Evolutionary conservation across 1,284 basidiomycete species (phyloP).

Genomic region (Tranzscheliella williamsii): DNA sequence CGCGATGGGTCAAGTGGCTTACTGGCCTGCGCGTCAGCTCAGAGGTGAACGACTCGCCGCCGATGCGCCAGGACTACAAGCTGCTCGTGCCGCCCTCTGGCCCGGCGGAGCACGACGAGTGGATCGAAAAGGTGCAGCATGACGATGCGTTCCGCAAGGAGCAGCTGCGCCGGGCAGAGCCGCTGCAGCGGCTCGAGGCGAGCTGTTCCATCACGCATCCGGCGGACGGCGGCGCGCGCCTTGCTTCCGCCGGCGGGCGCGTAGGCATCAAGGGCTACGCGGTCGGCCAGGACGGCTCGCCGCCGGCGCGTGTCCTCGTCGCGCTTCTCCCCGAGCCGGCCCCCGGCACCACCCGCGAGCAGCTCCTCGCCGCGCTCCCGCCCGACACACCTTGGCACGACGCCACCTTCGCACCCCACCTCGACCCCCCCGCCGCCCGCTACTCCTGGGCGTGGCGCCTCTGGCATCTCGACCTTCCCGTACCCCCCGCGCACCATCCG

Average conservation of each 20-base stretch:
- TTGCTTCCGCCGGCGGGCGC: neutral
- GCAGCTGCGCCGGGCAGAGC: slow-evolving; percentile 4
- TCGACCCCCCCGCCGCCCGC: neutral
- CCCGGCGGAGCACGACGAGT: slow-evolving; percentile 73
- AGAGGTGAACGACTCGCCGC: slow-evolving; percentile 13
- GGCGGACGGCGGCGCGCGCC: neutral
- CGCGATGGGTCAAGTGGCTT: slow-evolving; percentile 78
- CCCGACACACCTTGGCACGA: slow-evolving; percentile 12
- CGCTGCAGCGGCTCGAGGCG: slow-evolving; percentile 27
- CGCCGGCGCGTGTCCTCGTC: slow-evolving; percentile 6
- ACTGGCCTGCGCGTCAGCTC: slow-evolving; percentile 59
- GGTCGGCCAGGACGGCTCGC: slow-evolving; percentile 32
- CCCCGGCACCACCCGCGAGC: neutral
- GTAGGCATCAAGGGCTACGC: slow-evolving; percentile 31
- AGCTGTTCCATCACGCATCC: slow-evolving; percentile 32
- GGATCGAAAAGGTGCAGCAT: slow-evolving; percentile 3
- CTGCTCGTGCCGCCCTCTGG: slow-evolving; percentile 63
- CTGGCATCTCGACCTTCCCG: slow-evolving; percentile 18
- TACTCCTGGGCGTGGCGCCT: slow-evolving; percentile 45
- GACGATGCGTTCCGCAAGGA: slow-evolving; percentile 11
- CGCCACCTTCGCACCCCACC: slow-evolving; percentile 3
- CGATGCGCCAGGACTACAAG: slow-evolving; percentile 25
- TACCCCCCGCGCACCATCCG: neutral
- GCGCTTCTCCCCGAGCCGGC: slow-evolving; percentile 6
- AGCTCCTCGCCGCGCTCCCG: slow-evolving; percentile 11